A percentile compares a stretch with the other conserved stretches of the same genome.
Evolutionary conservation across 495 filamentous ascomycete genomes (phyloP).

Genomic region (Collariella sp.): DNA sequence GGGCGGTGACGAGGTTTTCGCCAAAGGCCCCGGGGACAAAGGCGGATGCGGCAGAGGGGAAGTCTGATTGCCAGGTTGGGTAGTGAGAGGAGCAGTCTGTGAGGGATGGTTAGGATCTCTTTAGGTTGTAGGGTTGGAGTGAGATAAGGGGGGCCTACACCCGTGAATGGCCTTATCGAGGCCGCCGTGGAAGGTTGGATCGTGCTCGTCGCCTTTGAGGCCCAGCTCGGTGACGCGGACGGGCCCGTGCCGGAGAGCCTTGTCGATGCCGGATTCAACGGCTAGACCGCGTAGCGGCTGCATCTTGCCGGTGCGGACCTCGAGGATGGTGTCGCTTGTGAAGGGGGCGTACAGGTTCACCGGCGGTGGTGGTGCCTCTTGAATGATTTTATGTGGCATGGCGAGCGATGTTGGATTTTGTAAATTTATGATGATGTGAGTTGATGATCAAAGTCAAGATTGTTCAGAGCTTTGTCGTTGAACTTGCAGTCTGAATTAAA

Average conservation of each 20-base stretch:
- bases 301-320: slow-evolving; percentile 48
- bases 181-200: slow-evolving; percentile 46
- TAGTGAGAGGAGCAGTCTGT: slow-evolving; percentile 48
- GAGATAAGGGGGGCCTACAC: slow-evolving; percentile 27
- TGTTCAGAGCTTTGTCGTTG: no score
- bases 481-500: no score
- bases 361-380: slow-evolving; percentile 3
- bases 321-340: slow-evolving; percentile 38
- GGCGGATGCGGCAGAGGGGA: slow-evolving; percentile 30
- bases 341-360: slow-evolving; percentile 36
- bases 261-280: slow-evolving; percentile 46
- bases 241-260: slow-evolving; percentile 29
- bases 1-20: slow-evolving; percentile 46
- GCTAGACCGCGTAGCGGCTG: slow-evolving; percentile 36
- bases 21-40: slow-evolving; percentile 48
- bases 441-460: no score
- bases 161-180: slow-evolving; percentile 50
- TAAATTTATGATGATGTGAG: no score
- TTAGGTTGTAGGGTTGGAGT: not conserved
- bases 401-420: not conserved
- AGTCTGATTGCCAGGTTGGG: slow-evolving; percentile 36
- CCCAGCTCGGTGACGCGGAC: slow-evolving; percentile 39
- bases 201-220: slow-evolving; percentile 48
- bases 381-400: slow-evolving; percentile 12
- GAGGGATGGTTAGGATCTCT: not conserved